These are phyloP conservation scores for Triticum aestivum DNA, from an alignment of 176 grass and related monocot species.

Conservation along the genomic window IWGSC_CS_RefSeq_v2.1 NC_057806.1:572713345-572713844, in stretches of 20 bases:
- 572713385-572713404: not conserved
- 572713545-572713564: not conserved
- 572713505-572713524: conserved; percentile 47
- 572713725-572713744: not conserved
- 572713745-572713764: not conserved
- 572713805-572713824: not conserved
- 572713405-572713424: not conserved
- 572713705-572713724: not conserved
- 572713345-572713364: not conserved
- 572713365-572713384: not conserved
- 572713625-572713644: not conserved
- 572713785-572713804: not conserved
- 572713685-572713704: not conserved
- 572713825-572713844: not conserved
- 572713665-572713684: not conserved
- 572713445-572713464: not conserved
- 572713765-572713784: not conserved
- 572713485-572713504: conserved; percentile 57
- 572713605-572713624: not conserved
- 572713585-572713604: not conserved
- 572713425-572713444: not conserved
- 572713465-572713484: conserved; percentile 19
- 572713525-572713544: conserved; percentile 6
- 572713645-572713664: not conserved
- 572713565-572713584: not conserved